These are phyloP conservation scores for Taxillus chinensis DNA, from an alignment of 164 flowering plant genomes.

Conservation along the genomic window DNA sequence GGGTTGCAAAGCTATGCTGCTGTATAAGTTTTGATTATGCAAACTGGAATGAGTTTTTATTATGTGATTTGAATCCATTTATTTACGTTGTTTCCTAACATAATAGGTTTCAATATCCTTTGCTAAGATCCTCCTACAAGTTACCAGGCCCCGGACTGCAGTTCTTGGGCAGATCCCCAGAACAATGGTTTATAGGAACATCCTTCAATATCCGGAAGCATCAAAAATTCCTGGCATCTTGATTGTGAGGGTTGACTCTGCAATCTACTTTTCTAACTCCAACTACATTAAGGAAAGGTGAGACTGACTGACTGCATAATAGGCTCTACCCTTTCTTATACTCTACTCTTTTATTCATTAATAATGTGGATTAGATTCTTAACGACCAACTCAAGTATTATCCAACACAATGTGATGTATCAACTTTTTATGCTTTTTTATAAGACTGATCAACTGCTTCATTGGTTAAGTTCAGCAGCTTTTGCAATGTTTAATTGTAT, in stretches of 20 bases:
- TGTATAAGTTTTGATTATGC: too few relatives aligned
- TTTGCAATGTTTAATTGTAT: neutral
- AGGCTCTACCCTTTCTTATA: neutral
- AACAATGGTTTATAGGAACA: slow-evolving; percentile 56
- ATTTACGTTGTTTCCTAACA: neutral
- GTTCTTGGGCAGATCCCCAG: slow-evolving; percentile 59
- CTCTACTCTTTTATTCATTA: neutral
- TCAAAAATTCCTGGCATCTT: slow-evolving; percentile 47
- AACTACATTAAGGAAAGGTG: slow-evolving; percentile 79
- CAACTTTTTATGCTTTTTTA: neutral
- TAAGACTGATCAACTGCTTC: too few relatives aligned
- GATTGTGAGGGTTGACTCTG: slow-evolving; percentile 70
- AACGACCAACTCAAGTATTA: too few relatives aligned
- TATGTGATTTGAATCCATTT: too few relatives aligned
- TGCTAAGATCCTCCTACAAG: slow-evolving; percentile 72
- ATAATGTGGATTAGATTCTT: neutral
- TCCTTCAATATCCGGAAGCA: slow-evolving; percentile 69
- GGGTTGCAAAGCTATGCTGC: neutral
- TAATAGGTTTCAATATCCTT: slow-evolving; percentile 61
- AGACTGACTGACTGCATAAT: neutral
- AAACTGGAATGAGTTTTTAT: too few relatives aligned
- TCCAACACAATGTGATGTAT: too few relatives aligned
- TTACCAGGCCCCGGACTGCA: slow-evolving; percentile 79
- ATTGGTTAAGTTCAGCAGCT: neutral
- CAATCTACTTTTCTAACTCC: slow-evolving; percentile 82